A percentile compares a stretch with the other conserved stretches of the same genome.
Conservation (phyloP, 2,329 filamentous ascomycete genomes). For the Aspergillus thermomutatus region DNA sequence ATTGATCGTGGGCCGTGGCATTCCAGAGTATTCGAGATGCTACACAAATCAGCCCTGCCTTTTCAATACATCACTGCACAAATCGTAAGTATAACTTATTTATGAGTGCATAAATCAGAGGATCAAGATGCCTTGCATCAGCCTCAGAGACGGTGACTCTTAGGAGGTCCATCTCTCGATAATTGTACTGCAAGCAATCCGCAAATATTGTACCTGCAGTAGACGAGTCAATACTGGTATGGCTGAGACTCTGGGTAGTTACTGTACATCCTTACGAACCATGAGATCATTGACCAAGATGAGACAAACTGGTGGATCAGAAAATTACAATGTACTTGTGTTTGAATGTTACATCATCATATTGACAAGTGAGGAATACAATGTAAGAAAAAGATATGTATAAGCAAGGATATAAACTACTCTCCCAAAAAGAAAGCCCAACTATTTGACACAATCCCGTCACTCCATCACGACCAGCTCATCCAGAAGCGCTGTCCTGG, state of each 20-base stretch:
- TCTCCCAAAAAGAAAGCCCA: constrained; percentile 14
- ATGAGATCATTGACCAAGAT: not conserved
- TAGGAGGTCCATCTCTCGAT: too few species aligned
- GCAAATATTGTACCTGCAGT: too few species aligned
- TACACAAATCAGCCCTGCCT: too few species aligned
- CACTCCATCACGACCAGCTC: constrained; percentile 6
- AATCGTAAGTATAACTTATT: too few species aligned
- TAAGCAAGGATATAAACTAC: constrained; percentile 18
- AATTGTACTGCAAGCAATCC: too few species aligned
- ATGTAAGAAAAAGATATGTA: not conserved
- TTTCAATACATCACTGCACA: too few species aligned
- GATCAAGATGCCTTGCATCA: not conserved
- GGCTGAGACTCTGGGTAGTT: too few species aligned
- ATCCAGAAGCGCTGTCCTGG: not conserved
- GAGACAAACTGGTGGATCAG: not conserved
- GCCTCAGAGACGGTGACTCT: not conserved
- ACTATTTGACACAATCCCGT: constrained; percentile 19
- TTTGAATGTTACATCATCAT: not conserved
- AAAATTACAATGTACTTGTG: too few species aligned
- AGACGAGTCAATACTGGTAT: too few species aligned
- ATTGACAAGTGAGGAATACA: not conserved
- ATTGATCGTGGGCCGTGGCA: too few species aligned
- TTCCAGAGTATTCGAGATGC: too few species aligned
- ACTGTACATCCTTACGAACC: not conserved
- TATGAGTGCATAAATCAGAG: too few species aligned